phyloP scores from a whole-genome alignment of 2,329 filamentous ascomycete species.

The Aspergillus felis region DNA sequence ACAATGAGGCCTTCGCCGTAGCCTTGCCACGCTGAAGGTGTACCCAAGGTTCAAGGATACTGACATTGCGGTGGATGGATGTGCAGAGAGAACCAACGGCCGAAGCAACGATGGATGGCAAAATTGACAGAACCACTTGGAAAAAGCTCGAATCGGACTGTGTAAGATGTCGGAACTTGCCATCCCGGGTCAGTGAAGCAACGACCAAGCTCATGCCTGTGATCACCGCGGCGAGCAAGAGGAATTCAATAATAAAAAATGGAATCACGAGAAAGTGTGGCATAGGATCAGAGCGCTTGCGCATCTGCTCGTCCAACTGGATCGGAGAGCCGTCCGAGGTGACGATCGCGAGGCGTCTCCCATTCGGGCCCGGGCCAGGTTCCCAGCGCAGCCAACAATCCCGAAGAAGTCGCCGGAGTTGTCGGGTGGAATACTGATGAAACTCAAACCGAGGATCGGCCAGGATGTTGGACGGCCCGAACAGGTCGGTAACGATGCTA shows the following conservation, averaged over 20 bases:
- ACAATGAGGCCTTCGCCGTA: conserved; percentile 21
- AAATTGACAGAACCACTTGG: conserved; percentile 28
- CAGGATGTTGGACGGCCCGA: conserved; percentile 26
- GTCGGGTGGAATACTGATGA: conserved; percentile 32
- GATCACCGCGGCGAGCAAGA: conserved; percentile 28
- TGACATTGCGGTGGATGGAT: conserved; percentile 33
- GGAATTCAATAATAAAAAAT: conserved; percentile 32
- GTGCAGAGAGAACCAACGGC: conserved; percentile 29
- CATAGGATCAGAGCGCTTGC: conserved; percentile 25
- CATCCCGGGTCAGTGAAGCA: conserved; percentile 25
- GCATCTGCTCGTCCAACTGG: conserved; percentile 20
- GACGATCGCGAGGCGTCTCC: conserved; percentile 27
- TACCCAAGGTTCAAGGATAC: conserved; percentile 34
- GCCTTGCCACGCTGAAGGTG: conserved; percentile 31
- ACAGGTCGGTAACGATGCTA: conserved; percentile 29
- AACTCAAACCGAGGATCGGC: conserved; percentile 23
- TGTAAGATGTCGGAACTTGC: conserved; percentile 27
- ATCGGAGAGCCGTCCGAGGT: conserved; percentile 26
- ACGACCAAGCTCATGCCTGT: conserved; percentile 28
- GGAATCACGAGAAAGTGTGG: conserved; percentile 33
- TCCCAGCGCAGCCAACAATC: conserved; percentile 29
- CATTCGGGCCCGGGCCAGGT: conserved; percentile 20
- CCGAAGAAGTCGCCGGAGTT: conserved; percentile 26
- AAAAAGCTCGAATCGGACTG: conserved; percentile 31
- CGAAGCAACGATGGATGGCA: conserved; percentile 31